Evolutionary conservation across 2,329 filamentous ascomycete genomes (phyloP).

Genomic region (Tolypocladium ophioglossoides): DNA sequence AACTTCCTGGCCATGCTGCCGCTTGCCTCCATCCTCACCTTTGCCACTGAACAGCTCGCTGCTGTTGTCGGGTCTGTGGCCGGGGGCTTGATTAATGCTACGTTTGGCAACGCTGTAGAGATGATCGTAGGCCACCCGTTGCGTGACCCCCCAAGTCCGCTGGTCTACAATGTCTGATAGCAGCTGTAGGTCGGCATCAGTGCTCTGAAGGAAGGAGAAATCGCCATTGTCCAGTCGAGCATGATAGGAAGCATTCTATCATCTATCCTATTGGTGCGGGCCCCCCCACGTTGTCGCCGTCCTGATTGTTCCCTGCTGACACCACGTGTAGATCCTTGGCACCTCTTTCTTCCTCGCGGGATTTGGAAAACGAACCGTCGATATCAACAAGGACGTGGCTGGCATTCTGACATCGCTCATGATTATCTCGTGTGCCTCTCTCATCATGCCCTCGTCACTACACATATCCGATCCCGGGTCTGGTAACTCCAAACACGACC

Average conservation of each 20-base stretch:
- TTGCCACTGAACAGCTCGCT: neutral
- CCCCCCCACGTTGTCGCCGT: too few species aligned
- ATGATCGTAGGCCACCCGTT: neutral
- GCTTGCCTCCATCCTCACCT: neutral
- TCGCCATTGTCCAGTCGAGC: slow-evolving; percentile 7
- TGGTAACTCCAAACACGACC: too few species aligned
- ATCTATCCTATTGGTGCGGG: slow-evolving; percentile 1
- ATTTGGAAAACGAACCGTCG: neutral
- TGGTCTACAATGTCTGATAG: neutral
- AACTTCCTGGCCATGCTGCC: neutral
- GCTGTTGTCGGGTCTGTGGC: neutral
- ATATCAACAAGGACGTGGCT: neutral
- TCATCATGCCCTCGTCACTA: too few species aligned
- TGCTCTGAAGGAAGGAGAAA: slow-evolving; percentile 3
- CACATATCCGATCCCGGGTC: too few species aligned
- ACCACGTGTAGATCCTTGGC: too few species aligned
- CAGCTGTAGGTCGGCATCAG: slow-evolving; percentile 1
- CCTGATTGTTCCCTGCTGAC: too few species aligned
- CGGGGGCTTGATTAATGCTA: neutral
- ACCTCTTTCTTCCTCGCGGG: neutral
- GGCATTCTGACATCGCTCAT: too few species aligned
- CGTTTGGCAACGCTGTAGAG: neutral
- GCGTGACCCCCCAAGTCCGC: too few species aligned
- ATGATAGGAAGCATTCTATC: slow-evolving; percentile 9
- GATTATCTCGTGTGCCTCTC: too few species aligned